Evolutionary conservation across 208 protist genomes (phyloP).

Genomic region (Acanthamoeba healyi): DNA sequence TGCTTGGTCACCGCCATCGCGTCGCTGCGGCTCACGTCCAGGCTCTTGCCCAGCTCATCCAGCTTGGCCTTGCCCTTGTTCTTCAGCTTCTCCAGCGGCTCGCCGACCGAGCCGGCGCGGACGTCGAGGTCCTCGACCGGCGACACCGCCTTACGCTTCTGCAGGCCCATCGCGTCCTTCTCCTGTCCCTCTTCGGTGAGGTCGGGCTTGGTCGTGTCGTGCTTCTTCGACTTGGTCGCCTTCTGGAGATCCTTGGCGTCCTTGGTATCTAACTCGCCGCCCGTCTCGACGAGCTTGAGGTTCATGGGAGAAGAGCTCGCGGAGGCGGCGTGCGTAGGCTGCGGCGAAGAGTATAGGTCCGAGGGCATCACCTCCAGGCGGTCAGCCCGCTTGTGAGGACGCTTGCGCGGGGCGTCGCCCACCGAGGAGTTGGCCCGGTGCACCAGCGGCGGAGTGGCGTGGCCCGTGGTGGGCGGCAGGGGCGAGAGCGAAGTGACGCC

Average conservation of each 20-base stretch:
- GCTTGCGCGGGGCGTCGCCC: not conserved
- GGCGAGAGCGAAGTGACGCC: conserved; percentile 18
- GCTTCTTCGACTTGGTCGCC: conserved; percentile 46
- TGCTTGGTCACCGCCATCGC: conserved; percentile 28
- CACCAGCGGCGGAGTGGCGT: conserved; percentile 22
- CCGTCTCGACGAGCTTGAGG: conserved; percentile 48
- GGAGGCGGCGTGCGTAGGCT: not conserved
- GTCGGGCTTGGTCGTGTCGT: not conserved
- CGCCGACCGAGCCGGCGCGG: not conserved
- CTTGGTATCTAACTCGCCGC: not conserved
- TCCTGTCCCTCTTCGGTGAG: conserved; percentile 34
- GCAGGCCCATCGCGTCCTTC: not conserved
- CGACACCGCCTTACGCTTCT: not conserved
- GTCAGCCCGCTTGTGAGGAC: not conserved
- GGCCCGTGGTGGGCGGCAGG: conserved; percentile 35
- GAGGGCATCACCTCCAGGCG: conserved; percentile 15
- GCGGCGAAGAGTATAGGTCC: conserved; percentile 46
- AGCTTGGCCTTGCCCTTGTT: conserved; percentile 8
- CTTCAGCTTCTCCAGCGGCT: not conserved
- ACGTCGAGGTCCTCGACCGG: not conserved
- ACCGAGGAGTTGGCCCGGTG: conserved; percentile 8
- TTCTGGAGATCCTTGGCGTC: conserved; percentile 2
- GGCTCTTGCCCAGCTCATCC: conserved; percentile 13
- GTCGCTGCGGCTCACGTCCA: not conserved
- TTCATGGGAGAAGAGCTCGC: conserved; percentile 25